phyloP scores from a whole-genome alignment of 768 basidiomycete genomes.

The Pleurotus ostreatus region DNA sequence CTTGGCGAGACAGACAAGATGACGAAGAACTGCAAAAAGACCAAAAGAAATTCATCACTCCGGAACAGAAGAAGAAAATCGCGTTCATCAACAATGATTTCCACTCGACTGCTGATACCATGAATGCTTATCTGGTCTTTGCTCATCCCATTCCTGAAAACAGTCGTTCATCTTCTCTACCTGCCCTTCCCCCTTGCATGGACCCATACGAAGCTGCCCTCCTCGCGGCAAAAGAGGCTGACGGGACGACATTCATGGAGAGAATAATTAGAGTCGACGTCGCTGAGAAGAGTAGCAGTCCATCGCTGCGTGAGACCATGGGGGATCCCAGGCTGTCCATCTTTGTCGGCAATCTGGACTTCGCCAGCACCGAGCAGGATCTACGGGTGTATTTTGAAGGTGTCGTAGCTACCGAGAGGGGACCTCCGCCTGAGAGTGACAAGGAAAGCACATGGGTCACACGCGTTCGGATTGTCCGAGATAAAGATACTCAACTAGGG shows the following conservation, averaged over 20 bases:
- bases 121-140: conserved; percentile 91
- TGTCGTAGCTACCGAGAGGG: conserved; percentile 66
- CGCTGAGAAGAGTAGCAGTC: conserved; percentile 33
- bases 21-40: conserved; percentile 42
- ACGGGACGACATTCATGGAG: conserved; percentile 73
- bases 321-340: conserved; percentile 78
- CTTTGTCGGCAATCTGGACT: conserved; percentile 93
- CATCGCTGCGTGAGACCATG: conserved; percentile 23
- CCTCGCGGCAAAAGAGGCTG: conserved; percentile 51
- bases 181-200: conserved; percentile 44
- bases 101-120: conserved; percentile 68
- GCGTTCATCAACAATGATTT: conserved; percentile 93
- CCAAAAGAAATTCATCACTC: conserved; percentile 68
- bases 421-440: conserved; percentile 39
- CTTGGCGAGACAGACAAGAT: conserved; percentile 50
- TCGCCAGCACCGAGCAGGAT: conserved; percentile 88
- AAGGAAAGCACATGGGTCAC: conserved; percentile 59
- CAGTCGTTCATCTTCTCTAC: conserved; percentile 43
- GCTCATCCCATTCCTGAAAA: conserved; percentile 53
- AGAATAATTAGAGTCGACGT: conserved; percentile 78
- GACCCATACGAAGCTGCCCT: conserved; percentile 71
- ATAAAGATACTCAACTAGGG: conserved; percentile 88
- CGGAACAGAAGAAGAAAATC: conserved; percentile 87
- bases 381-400: conserved; percentile 84
- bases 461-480: conserved; percentile 83